These are phyloP conservation scores for Vitis hybrid DNA, from an alignment of 177 flowering plant species.

Conservation along the genomic window DNA sequence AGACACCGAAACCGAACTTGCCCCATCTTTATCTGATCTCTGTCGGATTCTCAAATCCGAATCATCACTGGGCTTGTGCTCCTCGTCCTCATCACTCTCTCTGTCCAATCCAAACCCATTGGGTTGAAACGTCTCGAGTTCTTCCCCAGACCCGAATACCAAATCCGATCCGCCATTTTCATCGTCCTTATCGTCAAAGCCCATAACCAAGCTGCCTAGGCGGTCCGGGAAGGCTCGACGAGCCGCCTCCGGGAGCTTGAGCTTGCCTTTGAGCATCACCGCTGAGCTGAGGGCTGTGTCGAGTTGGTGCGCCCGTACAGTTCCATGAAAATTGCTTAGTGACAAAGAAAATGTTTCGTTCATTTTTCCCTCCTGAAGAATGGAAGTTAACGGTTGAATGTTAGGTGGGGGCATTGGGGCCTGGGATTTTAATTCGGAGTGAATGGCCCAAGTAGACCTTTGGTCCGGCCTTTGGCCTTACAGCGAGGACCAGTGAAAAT, in stretches of 20 bases:
- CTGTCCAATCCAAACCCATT: constrained; percentile 26
- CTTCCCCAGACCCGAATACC: constrained; percentile 42
- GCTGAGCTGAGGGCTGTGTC: background rate
- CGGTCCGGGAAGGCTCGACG: constrained; percentile 34
- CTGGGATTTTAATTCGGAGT: no score
- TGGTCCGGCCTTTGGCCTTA: no score
- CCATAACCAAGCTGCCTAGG: constrained; percentile 31
- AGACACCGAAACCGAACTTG: constrained; percentile 16
- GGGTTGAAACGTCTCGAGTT: constrained; percentile 42
- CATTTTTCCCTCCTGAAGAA: constrained; percentile 10
- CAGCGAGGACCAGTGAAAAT: no score
- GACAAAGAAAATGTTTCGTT: constrained; percentile 2
- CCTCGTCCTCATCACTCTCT: constrained; percentile 12
- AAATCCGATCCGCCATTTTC: constrained; percentile 17
- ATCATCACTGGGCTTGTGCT: constrained; percentile 1
- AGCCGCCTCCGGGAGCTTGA: constrained; percentile 37
- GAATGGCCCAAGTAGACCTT: no score
- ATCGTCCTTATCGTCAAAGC: constrained; percentile 23
- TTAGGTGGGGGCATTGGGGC: constrained; percentile 5
- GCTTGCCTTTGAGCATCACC: constrained; percentile 36
- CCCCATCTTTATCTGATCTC: constrained; percentile 18
- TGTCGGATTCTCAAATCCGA: constrained; percentile 13
- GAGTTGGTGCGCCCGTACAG: background rate
- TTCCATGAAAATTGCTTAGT: constrained; percentile 10
- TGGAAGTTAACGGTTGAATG: constrained; percentile 27